A percentile compares a stretch with the other conserved stretches of the same genome.
Conservation (phyloP, 2,329 filamentous ascomycete genomes). For the Fusarium poae region DNA sequence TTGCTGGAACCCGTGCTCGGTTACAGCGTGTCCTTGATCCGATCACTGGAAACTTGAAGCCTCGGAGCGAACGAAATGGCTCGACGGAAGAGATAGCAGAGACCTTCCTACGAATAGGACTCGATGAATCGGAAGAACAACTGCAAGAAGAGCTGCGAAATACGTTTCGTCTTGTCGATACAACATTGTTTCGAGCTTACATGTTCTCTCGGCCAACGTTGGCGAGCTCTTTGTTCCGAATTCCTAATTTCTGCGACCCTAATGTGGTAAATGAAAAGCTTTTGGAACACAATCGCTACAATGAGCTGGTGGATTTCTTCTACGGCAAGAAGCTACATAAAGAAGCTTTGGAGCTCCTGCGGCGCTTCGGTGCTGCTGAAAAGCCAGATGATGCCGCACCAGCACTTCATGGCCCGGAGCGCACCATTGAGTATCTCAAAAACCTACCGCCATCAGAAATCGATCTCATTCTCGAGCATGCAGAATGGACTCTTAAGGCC, state of each 20-base stretch:
- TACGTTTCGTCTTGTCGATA: conserved; percentile 89
- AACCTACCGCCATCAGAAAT: conserved; percentile 88
- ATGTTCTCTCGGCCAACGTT: conserved; percentile 92
- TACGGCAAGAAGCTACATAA: conserved; percentile 94
- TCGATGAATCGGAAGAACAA: conserved; percentile 66
- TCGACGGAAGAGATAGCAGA: conserved; percentile 66
- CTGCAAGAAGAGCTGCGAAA: conserved; percentile 79
- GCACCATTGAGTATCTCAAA: conserved; percentile 92
- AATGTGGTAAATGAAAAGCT: conserved; percentile 94
- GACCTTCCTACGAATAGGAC: conserved; percentile 64
- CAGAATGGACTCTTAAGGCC: conserved; percentile 84
- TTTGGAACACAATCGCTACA: conserved; percentile 88
- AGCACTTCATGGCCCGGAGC: conserved; percentile 79
- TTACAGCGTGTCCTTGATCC: conserved; percentile 73
- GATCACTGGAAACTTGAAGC: conserved; percentile 71
- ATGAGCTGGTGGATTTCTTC: conserved; percentile 96
- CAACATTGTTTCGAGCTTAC: conserved; percentile 91
- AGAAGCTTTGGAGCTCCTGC: conserved; percentile 84
- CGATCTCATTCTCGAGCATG: conserved; percentile 91
- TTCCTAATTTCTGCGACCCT: conserved; percentile 97
- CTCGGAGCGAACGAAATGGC: conserved; percentile 59
- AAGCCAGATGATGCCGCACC: conserved; percentile 64
- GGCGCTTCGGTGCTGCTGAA: conserved; percentile 78
- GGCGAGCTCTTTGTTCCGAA: conserved; percentile 90
- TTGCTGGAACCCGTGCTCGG: conserved; percentile 83